Conservation (phyloP, 1,284 basidiomycete species). For the Ceratobasidium sp. region DNA sequence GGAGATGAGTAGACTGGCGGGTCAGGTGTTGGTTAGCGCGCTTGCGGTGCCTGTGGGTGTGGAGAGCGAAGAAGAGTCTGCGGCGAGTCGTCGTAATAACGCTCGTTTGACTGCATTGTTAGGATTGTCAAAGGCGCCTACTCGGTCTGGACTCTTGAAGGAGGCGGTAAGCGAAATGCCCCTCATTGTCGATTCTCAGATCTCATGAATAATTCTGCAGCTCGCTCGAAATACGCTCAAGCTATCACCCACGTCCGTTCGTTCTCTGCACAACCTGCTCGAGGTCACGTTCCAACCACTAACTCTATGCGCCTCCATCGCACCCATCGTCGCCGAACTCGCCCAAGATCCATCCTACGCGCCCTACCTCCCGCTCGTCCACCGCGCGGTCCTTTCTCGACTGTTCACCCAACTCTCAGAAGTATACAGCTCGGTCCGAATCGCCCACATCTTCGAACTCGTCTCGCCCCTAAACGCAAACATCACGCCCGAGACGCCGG, state of each 20-base stretch:
- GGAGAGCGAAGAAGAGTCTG: constrained; percentile 69
- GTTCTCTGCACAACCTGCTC: constrained; percentile 89
- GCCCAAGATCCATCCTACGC: constrained; percentile 69
- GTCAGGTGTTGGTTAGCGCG: constrained; percentile 92
- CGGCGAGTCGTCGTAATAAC: constrained; percentile 81
- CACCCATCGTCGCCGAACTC: constrained; percentile 82
- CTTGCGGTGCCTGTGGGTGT: constrained; percentile 92
- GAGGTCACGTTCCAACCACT: constrained; percentile 97
- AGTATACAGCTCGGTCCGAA: constrained; percentile 92
- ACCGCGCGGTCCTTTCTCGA: constrained; percentile 92
- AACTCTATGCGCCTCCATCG: constrained; percentile 84
- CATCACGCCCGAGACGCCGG: constrained; percentile 53
- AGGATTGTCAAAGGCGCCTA: constrained; percentile 87
- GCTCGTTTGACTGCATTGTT: constrained; percentile 88
- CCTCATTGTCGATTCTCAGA: constrained; percentile 38
- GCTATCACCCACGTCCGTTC: constrained; percentile 81
- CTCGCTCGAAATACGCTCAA: constrained; percentile 88
- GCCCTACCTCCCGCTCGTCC: constrained; percentile 90
- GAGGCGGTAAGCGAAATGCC: constrained; percentile 75
- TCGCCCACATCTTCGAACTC: constrained; percentile 80
- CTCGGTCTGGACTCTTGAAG: constrained; percentile 84
- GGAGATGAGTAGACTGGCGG: constrained; percentile 86
- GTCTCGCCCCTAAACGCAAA: constrained; percentile 74
- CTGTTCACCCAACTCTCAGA: constrained; percentile 95
- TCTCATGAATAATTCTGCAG: constrained; percentile 60